Evolutionary conservation across 192 early-diverging fungal genomes (phyloP), one percentile per base, ranked within the genome.

Genomic region (Entomortierella lignicola): DNA sequence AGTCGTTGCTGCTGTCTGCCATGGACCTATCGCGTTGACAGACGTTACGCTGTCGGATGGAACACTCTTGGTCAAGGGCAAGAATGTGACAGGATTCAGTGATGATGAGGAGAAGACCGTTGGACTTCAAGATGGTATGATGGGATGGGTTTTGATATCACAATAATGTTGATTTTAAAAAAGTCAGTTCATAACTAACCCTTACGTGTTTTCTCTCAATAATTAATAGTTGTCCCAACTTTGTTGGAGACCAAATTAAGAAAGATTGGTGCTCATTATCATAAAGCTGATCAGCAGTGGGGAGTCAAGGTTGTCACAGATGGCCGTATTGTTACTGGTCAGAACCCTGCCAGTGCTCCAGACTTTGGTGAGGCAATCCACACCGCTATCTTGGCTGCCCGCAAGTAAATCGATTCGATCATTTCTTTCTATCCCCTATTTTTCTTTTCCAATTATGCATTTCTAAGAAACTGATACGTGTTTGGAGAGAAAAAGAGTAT

Each of bases 31-130:
- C 34, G 91, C 87, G 17, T 72, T 94, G 63, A 88, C 87, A 0
- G 68, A 85, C 23, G 82, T 93, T 39, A 91, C 81, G 63, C 88
- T 92, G 29, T 66, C 66, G 31, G 75, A 86, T 59, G 92, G 92
- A 4, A 84, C 83, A 26, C 83, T 84, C 8, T 69, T 95, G 42
- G 73, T 92, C 29, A 69, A 81, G 30, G 91, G 91, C 27, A 91
- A 86, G 55, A 83, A 75, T 1, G 87, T 95, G 20, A 94, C 94
- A 0, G 92, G 91, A 18, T 95, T 95, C 69, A 84, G 91, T 18
- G 88, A 90, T 63, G 67, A 71, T 52, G 94, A 93, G 56, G 94
- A 95, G 59, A 81, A 83, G 12, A 58, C 71, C 29, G 60, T 91
- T 42, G 55, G 66, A 2, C 39, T 90, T 7, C 77, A 81, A 54